Conservation (phyloP, 805 yeast species). For the Candida arabinofermentans region DNA sequence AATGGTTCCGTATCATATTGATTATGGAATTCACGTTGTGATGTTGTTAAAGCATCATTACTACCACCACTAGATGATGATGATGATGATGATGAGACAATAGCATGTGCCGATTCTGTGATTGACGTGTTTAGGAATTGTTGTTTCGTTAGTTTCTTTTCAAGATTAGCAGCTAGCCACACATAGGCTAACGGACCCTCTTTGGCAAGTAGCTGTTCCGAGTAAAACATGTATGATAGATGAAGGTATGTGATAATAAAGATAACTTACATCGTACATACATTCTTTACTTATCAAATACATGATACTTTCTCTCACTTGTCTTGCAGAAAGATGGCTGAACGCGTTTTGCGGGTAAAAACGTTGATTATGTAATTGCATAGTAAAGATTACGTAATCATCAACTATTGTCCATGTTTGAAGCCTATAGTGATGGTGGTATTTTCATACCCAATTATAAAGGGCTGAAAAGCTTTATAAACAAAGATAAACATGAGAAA, state of each 20-base stretch:
- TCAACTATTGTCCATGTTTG: constrained; percentile 11
- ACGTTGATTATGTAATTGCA: no score
- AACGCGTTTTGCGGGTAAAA: no score
- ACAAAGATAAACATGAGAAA: constrained; percentile 41
- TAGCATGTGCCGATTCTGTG: constrained; percentile 59
- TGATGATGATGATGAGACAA: constrained; percentile 53
- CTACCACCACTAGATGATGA: constrained; percentile 28
- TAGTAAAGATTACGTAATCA: no score
- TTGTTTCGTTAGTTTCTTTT: constrained; percentile 66
- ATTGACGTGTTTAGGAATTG: constrained; percentile 73
- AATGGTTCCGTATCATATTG: constrained; percentile 45
- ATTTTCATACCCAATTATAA: constrained; percentile 66
- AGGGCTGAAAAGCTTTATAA: constrained; percentile 51
- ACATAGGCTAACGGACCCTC: constrained; percentile 86
- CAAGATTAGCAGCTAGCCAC: constrained; percentile 91
- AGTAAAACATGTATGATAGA: constrained; percentile 35
- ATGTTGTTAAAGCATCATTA: constrained; percentile 2
- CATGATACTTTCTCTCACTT: no score
- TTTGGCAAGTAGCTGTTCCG: constrained; percentile 52
- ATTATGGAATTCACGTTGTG: constrained; percentile 12
- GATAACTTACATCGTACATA: no score
- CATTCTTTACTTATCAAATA: no score
- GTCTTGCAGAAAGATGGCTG: no score
- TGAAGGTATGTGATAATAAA: no score
- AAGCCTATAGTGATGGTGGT: constrained; percentile 40